These are phyloP conservation scores for Protomyces inouyei DNA, from an alignment of 1,139 yeast species.

Conservation along the genomic window DNA sequence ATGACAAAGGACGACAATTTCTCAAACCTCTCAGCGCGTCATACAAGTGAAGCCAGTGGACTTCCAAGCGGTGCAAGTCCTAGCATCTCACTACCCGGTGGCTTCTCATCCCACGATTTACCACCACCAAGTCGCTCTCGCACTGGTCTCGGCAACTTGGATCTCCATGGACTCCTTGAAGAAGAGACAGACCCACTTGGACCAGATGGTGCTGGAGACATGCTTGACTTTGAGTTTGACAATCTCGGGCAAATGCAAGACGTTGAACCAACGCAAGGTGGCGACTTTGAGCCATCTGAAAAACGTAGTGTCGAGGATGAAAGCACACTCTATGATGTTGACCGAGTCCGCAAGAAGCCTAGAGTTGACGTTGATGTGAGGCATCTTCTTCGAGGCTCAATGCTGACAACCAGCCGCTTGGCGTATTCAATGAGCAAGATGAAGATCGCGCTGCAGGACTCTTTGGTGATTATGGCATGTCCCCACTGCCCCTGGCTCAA, in stretches of 20 bases:
- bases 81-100: constrained; percentile 2
- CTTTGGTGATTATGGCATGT: neutral
- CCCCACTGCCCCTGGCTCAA: neutral
- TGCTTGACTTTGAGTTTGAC: constrained; percentile 27
- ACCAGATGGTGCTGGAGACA: constrained; percentile 2
- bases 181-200: constrained; percentile 17
- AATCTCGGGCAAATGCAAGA: constrained; percentile 20
- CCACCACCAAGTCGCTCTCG: neutral
- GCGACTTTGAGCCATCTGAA: neutral
- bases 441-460: neutral
- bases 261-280: neutral
- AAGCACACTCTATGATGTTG: neutral
- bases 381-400: too few relatives aligned
- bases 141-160: neutral
- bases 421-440: neutral
- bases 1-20: constrained; percentile 4
- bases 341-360: neutral
- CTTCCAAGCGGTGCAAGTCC: neutral
- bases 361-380: neutral
- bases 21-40: neutral
- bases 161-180: constrained; percentile 13
- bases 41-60: neutral
- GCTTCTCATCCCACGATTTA: neutral
- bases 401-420: neutral
- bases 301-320: neutral